Conservation (phyloP, 495 filamentous ascomycete genomes). For the Aspergillus wentii region DNA sequence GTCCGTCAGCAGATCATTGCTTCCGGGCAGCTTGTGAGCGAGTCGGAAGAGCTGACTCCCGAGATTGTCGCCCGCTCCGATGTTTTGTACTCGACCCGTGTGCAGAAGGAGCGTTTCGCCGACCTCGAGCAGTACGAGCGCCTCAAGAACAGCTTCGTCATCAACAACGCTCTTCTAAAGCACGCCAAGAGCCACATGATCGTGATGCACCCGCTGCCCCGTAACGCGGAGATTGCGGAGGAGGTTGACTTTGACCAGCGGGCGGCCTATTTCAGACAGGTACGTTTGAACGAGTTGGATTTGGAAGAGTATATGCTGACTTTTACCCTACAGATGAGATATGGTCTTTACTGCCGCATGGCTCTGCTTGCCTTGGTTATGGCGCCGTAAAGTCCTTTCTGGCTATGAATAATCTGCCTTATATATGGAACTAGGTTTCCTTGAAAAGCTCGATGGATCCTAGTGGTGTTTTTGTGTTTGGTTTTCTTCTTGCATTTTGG, state of each 20-base stretch:
- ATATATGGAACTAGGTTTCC: not conserved
- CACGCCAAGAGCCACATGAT: conserved; percentile 86
- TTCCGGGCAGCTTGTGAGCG: conserved; percentile 68
- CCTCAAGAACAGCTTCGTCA: conserved; percentile 79
- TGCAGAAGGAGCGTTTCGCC: conserved; percentile 92
- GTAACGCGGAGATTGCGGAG: conserved; percentile 87
- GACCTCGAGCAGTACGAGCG: conserved; percentile 74
- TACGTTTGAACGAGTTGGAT: conserved; percentile 26
- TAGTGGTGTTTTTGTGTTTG: conserved; percentile 18
- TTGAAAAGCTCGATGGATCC: conserved; percentile 6
- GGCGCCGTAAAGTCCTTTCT: conserved; percentile 45
- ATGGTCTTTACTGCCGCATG: conserved; percentile 97
- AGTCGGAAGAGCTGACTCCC: conserved; percentile 72
- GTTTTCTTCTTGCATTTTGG: conserved; percentile 16
- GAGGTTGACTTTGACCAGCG: conserved; percentile 97
- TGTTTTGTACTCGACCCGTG: conserved; percentile 91
- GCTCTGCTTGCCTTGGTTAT: conserved; percentile 90
- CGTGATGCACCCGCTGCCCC: conserved; percentile 91
- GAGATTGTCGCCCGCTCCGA: conserved; percentile 81
- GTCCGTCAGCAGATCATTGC: conserved; percentile 65
- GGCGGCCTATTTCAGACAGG: conserved; percentile 98
- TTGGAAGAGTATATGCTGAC: conserved; percentile 23
- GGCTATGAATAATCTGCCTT: not conserved
- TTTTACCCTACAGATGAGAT: conserved; percentile 74
- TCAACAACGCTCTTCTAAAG: conserved; percentile 88